A percentile compares a stretch with the other conserved stretches of the same genome.
These are phyloP conservation scores for Lachancea cidri DNA, from an alignment of 805 yeast genomes.

Conservation along the genomic window DNA sequence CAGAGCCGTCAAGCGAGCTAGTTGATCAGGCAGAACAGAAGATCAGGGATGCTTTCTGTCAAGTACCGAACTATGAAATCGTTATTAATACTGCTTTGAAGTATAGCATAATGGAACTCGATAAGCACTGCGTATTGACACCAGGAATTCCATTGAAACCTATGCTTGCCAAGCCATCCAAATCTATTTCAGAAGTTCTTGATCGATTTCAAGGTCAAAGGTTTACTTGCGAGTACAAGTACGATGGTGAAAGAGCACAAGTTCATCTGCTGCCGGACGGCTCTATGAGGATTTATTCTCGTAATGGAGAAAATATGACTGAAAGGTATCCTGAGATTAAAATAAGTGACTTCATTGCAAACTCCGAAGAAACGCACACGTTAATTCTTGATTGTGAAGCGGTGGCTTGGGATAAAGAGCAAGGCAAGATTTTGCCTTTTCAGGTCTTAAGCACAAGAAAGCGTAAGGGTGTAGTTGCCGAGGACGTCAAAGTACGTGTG, in stretches of 20 bases:
- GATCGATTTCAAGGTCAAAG: constrained; percentile 80
- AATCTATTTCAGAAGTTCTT: constrained; percentile 84
- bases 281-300: constrained; percentile 70
- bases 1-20: constrained; percentile 38
- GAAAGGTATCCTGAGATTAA: constrained; percentile 91
- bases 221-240: constrained; percentile 94
- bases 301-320: constrained; percentile 97
- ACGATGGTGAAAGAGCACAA: constrained; percentile 98
- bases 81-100: constrained; percentile 61
- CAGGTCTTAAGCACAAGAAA: constrained; percentile 91
- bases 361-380: constrained; percentile 38
- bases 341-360: constrained; percentile 51
- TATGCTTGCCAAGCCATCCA: constrained; percentile 97
- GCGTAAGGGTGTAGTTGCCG: constrained; percentile 84
- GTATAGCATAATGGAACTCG: constrained; percentile 61
- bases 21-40: constrained; percentile 66
- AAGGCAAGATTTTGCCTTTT: constrained; percentile 81
- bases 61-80: constrained; percentile 83
- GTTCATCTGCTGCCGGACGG: constrained; percentile 71
- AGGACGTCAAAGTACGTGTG: constrained; percentile 84
- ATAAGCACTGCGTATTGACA: constrained; percentile 63
- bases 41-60: constrained; percentile 81
- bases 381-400: constrained; percentile 93
- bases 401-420: constrained; percentile 89
- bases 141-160: constrained; percentile 97